A percentile compares a stretch with the other conserved stretches of the same genome.
phyloP scores from a whole-genome alignment of 73 alveolate genomes.

The Blepharisma japonicum region DNA sequence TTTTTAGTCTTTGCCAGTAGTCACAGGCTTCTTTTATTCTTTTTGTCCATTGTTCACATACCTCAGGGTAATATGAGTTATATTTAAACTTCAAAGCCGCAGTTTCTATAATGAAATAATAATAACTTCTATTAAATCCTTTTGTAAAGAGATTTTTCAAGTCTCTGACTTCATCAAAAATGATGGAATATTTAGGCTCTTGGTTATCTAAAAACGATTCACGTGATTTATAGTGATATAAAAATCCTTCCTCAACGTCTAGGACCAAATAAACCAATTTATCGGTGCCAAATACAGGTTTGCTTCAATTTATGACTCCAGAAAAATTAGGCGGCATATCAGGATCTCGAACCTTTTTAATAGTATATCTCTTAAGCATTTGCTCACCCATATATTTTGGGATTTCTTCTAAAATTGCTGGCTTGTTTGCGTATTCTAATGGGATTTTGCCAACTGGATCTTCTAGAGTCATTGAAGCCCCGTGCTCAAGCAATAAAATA shows the following conservation, averaged over 20 bases:
- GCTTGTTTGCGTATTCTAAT: background rate
- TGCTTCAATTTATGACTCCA: too few species aligned
- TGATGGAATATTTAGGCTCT: constrained; percentile 1
- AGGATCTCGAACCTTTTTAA: too few species aligned
- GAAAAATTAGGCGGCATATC: too few species aligned
- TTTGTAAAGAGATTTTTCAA: background rate
- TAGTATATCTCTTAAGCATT: too few species aligned
- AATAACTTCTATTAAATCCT: background rate
- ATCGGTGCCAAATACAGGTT: background rate
- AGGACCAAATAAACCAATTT: constrained; percentile 3
- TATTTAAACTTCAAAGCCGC: background rate
- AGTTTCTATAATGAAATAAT: background rate
- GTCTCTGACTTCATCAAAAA: background rate
- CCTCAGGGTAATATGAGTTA: background rate
- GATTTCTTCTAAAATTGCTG: background rate
- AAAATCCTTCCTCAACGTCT: background rate
- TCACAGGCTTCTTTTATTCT: background rate
- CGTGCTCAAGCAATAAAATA: background rate
- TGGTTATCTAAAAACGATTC: background rate
- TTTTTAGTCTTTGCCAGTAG: too few species aligned
- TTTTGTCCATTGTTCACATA: constrained; percentile 19
- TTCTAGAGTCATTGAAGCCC: constrained; percentile 15
- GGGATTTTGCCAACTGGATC: constrained; percentile 13
- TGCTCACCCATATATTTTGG: constrained; percentile 17
- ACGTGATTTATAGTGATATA: constrained; percentile 19